A percentile compares a stretch with the other conserved stretches of the same genome.
phyloP scores from a whole-genome alignment of 164 flowering plant genomes.

The Nymphaea thermarum region DNA sequence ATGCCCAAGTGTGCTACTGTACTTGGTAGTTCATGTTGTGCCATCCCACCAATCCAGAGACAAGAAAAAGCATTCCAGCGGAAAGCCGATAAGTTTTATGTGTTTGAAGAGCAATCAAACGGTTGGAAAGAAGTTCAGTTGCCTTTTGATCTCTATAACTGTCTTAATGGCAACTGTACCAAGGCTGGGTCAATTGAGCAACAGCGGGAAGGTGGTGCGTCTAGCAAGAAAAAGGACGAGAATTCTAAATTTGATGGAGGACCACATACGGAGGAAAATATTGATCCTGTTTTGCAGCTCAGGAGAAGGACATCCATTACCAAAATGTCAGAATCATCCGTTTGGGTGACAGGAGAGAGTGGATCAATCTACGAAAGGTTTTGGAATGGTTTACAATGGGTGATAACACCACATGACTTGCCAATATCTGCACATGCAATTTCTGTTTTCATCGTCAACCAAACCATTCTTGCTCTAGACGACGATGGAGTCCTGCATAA shows the following conservation, averaged over 20 bases:
- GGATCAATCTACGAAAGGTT: slow-evolving; percentile 83
- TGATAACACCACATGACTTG: slow-evolving; percentile 71
- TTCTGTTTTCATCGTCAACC: slow-evolving; percentile 51
- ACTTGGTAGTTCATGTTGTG: slow-evolving; percentile 30
- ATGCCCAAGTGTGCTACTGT: slow-evolving; percentile 5
- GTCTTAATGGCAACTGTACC: slow-evolving; percentile 48
- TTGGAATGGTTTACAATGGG: slow-evolving; percentile 95
- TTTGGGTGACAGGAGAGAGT: slow-evolving; percentile 79
- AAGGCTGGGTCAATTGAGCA: slow-evolving; percentile 37
- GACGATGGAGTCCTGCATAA: slow-evolving; percentile 59
- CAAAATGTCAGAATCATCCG: slow-evolving; percentile 53
- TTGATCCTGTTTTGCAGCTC: slow-evolving; percentile 20
- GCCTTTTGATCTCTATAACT: slow-evolving; percentile 63
- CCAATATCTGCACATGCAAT: slow-evolving; percentile 38
- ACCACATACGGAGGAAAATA: slow-evolving; percentile 10
- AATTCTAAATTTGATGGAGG: slow-evolving; percentile 8
- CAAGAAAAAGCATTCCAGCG: slow-evolving; percentile 28
- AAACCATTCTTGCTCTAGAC: slow-evolving; percentile 57
- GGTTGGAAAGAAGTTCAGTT: slow-evolving; percentile 59
- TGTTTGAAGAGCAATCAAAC: slow-evolving; percentile 48
- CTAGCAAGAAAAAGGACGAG: slow-evolving; percentile 4
- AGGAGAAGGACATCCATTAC: slow-evolving; percentile 62
- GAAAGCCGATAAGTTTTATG: slow-evolving; percentile 58
- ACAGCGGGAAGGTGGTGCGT: slow-evolving; percentile 6
- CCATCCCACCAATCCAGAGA: slow-evolving; percentile 17